A percentile compares a stretch with the other conserved stretches of the same genome.
Conservation (phyloP, 176 grass and related monocot genomes). For the Carex littledalei region DNA sequence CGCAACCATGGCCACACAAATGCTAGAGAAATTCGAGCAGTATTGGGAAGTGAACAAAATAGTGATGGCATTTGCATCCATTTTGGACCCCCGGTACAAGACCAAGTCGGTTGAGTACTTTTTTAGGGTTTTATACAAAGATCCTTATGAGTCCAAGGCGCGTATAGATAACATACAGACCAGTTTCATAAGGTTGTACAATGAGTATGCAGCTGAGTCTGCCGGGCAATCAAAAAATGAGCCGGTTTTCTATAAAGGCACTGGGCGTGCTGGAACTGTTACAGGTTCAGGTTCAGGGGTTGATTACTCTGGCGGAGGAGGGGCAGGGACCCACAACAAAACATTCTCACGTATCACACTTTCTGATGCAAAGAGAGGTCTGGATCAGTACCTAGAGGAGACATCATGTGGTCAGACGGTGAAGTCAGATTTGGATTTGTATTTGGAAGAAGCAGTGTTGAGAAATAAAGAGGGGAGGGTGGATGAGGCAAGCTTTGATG, state of each 20-base stretch:
- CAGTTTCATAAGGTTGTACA: conserved; percentile 75
- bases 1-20: conserved; percentile 60
- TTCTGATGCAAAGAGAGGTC: conserved; percentile 83
- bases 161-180: conserved; percentile 66
- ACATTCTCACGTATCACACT: conserved; percentile 75
- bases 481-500: conserved; percentile 54
- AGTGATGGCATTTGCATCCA: conserved; percentile 92
- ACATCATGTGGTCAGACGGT: conserved; percentile 75
- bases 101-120: conserved; percentile 98
- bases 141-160: conserved; percentile 67
- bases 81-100: conserved; percentile 97
- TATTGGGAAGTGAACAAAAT: conserved; percentile 75
- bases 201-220: conserved; percentile 66
- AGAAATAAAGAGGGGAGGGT: conserved; percentile 70
- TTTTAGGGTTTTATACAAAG: conserved; percentile 73
- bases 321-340: conserved; percentile 34
- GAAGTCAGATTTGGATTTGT: conserved; percentile 93
- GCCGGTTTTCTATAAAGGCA: conserved; percentile 61
- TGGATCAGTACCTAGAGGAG: conserved; percentile 97
- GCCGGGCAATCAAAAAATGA: conserved; percentile 65
- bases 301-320: conserved; percentile 35
- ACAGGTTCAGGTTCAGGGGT: conserved; percentile 51
- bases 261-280: conserved; percentile 5
- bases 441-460: conserved; percentile 88
- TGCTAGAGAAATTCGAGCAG: conserved; percentile 84